phyloP scores from a whole-genome alignment of 2,329 filamentous ascomycete species.

The Pseudocercospora vitis region DNA sequence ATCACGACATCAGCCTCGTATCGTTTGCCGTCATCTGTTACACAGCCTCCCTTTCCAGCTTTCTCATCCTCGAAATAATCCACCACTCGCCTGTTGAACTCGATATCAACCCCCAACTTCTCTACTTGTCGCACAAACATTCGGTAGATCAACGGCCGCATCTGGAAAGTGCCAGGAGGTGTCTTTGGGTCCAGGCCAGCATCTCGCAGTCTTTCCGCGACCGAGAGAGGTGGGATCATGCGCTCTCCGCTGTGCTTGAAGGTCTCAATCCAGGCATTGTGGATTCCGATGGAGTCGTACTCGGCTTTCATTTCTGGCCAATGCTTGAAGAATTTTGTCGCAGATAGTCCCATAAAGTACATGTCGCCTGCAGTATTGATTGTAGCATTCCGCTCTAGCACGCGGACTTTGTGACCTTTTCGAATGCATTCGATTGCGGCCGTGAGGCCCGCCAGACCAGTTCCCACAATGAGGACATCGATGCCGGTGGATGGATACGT shows the following conservation, averaged over 20 bases:
- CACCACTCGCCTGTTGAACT: conserved; percentile 45
- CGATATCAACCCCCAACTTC: conserved; percentile 44
- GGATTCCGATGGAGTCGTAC: conserved; percentile 21
- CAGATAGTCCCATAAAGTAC: conserved; percentile 61
- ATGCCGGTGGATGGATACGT: conserved; percentile 44
- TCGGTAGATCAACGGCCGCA: conserved; percentile 25
- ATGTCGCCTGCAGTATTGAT: conserved; percentile 52
- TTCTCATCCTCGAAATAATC: conserved; percentile 49
- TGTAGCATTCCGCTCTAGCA: conserved; percentile 23
- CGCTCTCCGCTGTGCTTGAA: conserved; percentile 26
- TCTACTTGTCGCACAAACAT: conserved; percentile 55
- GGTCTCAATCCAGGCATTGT: conserved; percentile 21
- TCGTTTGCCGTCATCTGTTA: conserved; percentile 42
- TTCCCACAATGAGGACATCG: conserved; percentile 29
- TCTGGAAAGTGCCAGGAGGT: conserved; percentile 22
- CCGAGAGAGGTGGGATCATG: conserved; percentile 22
- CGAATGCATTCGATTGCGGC: conserved; percentile 30
- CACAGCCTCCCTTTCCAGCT: conserved; percentile 30
- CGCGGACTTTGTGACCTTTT: conserved; percentile 30
- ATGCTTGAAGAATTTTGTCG: conserved; percentile 56
- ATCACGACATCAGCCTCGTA: conserved; percentile 46
- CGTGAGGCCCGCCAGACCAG: conserved; percentile 28
- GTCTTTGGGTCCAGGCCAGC: conserved; percentile 19
- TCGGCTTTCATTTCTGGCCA: conserved; percentile 53
- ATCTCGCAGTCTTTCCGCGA: conserved; percentile 19